These are phyloP conservation scores for Aspergillus campestris DNA, from an alignment of 495 filamentous ascomycete species.

Conservation along the genomic window DNA sequence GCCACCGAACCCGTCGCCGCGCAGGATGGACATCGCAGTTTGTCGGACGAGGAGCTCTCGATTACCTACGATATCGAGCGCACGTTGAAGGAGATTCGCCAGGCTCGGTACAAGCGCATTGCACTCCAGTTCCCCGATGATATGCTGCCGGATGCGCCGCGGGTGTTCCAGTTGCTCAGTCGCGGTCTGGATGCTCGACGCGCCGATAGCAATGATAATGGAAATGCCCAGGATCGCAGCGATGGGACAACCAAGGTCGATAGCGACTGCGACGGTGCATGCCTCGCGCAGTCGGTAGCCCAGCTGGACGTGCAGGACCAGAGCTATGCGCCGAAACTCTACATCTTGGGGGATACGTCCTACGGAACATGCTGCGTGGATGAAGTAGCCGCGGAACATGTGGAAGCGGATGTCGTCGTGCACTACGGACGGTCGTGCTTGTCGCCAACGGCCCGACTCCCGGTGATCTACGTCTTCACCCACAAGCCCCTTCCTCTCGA, in stretches of 20 bases:
- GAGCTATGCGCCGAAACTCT: constrained; percentile 47
- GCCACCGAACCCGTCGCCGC: constrained; percentile 26
- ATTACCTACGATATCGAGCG: constrained; percentile 80
- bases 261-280: constrained; percentile 10
- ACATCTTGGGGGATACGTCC: constrained; percentile 90
- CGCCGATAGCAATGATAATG: constrained; percentile 7
- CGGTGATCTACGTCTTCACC: constrained; percentile 91
- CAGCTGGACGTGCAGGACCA: constrained; percentile 24
- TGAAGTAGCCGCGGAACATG: constrained; percentile 93
- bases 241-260: constrained; percentile 8
- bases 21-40: constrained; percentile 18
- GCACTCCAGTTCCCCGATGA: constrained; percentile 92
- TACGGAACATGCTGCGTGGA: constrained; percentile 97
- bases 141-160: constrained; percentile 78
- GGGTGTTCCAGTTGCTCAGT: constrained; percentile 63
- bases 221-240: not conserved
- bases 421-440: constrained; percentile 93
- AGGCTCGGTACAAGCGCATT: constrained; percentile 63
- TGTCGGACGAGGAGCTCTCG: constrained; percentile 63
- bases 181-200: constrained; percentile 44
- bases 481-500: constrained; percentile 52
- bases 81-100: constrained; percentile 65
- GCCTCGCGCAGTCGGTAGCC: constrained; percentile 19
- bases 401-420: constrained; percentile 81
- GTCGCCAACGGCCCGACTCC: constrained; percentile 79